Evolutionary conservation across 805 yeast genomes (phyloP).

Genomic region (Kodamaea fukazawae): DNA sequence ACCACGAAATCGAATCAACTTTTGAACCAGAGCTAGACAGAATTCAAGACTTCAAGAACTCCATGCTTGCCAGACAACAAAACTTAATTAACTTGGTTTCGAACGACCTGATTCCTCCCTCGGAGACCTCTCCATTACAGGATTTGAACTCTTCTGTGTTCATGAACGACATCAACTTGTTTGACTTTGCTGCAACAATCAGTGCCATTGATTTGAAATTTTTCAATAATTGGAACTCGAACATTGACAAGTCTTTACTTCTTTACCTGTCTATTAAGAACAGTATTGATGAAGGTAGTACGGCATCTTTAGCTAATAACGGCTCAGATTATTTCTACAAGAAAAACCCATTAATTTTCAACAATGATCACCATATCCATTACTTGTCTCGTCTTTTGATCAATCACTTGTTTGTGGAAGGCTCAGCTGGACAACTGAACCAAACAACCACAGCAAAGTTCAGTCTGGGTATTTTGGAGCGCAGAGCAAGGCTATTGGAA

Average conservation of each 20-base stretch:
- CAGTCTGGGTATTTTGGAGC: slow-evolving; percentile 25
- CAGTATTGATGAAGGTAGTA: slow-evolving; percentile 5
- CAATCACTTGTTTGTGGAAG: slow-evolving; percentile 63
- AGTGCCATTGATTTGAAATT: slow-evolving; percentile 66
- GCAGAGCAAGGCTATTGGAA: slow-evolving; percentile 63
- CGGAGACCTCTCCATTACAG: slow-evolving; percentile 20
- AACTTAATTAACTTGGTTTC: slow-evolving; percentile 28
- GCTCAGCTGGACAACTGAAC: slow-evolving; percentile 7
- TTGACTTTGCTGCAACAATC: slow-evolving; percentile 59
- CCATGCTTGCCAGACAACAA: slow-evolving; percentile 51
- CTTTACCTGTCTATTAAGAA: slow-evolving; percentile 48
- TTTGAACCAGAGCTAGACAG: slow-evolving; percentile 13
- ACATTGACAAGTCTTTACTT: slow-evolving; percentile 71
- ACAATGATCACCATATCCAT: slow-evolving; percentile 63
- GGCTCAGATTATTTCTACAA: slow-evolving; percentile 39
- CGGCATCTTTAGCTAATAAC: slow-evolving; percentile 1
- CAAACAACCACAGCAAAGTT: slow-evolving; percentile 4
- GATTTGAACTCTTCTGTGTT: slow-evolving; percentile 47
- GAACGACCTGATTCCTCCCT: slow-evolving; percentile 9
- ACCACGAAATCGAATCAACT: neutral
- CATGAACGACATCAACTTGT: slow-evolving; percentile 48
- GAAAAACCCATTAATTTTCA: slow-evolving; percentile 75
- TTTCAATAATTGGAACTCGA: slow-evolving; percentile 72
- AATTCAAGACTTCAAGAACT: slow-evolving; percentile 50
- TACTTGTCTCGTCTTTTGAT: slow-evolving; percentile 70